Evolutionary conservation across 371 early-diverging fungal genomes (phyloP), one percentile per base, ranked within the genome.

Genomic region (Apophysomyces ossiformis): DNA sequence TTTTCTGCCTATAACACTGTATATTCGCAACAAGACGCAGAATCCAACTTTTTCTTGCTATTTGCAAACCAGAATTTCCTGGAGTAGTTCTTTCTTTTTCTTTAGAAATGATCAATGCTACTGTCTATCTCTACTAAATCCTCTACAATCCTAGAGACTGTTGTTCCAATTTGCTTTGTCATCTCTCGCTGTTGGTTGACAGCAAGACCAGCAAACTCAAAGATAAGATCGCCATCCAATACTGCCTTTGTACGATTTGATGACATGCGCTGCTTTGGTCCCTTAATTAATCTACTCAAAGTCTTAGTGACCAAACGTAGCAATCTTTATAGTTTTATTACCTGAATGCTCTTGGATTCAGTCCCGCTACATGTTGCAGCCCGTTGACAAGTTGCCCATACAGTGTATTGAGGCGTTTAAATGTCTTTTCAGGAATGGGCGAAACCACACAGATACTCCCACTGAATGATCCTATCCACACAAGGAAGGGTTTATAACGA

Each of bases 261-360:
- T 56, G 84, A 77, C 74, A 88, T 84, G 21, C 90, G 82, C 64
- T 87, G 85, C 64, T 88, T 87, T 43, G 87, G 83, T 16, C 83
- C 84, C 47, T 86, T 70, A 35, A 86, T 73, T 58, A 78, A 44
- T 63, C 82, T 69, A 45, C n/a, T 54, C 32, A 64, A 7, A 45
- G 15, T 4, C 15, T 41, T 45, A 38, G 37, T 60, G 37, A 32
- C 26, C 18, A 8, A 11, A 38, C 12, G 37, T 36, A 13, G 35
- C 45, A 57, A 35, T 6, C 37, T 61, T 36, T 18, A 35, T 60
- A 63, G 57, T 44, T 69, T 44, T 66, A 70, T 35, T 81, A 78
- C 73, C 93, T 78, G 72, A 77, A 96, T 7, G 95, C 96, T 58
- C 95, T 85, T 2, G 99, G 97, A 71, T 99, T 98, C 39, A 99